Evolutionary conservation across 441 rosid genomes (phyloP).

Genomic region (Corymbia citriodora): DNA sequence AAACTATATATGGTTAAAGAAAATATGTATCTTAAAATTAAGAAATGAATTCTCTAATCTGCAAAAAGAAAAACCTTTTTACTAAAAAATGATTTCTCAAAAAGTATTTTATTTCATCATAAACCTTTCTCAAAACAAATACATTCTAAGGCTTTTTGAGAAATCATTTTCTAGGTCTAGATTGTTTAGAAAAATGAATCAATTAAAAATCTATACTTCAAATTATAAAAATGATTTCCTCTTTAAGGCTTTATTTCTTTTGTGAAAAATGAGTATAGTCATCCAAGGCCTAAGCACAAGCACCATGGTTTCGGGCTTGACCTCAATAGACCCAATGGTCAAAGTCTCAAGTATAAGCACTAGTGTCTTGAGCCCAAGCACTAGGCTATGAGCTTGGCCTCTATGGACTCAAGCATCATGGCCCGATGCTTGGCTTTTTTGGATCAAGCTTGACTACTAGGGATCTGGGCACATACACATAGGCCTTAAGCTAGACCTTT

Average conservation of each 20-base stretch:
- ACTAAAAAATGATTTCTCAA: background rate
- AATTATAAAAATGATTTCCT: no score
- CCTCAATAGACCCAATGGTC: background rate
- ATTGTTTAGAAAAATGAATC: no score
- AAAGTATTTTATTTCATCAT: background rate
- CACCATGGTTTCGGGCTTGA: rapidly evolving
- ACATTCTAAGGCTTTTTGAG: no score
- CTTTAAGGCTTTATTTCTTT: no score
- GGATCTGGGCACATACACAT: rapidly evolving
- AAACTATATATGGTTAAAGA: rapidly evolving
- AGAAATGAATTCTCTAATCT: background rate
- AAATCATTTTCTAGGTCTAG: background rate
- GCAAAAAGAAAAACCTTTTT: rapidly evolving
- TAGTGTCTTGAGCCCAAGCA: rapidly evolving
- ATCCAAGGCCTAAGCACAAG: background rate
- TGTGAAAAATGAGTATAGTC: background rate
- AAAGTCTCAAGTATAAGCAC: rapidly evolving
- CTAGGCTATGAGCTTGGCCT: rapidly evolving
- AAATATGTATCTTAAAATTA: background rate
- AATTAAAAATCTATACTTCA: no score
- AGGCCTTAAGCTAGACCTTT: rapidly evolving
- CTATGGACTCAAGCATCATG: rapidly evolving
- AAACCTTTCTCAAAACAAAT: background rate
- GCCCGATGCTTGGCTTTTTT: background rate
- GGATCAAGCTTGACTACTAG: background rate